A percentile compares a stretch with the other conserved stretches of the same genome.
Conservation (phyloP, 306 rosid genomes). For the Herpetospermum pedunculosum region DNA sequence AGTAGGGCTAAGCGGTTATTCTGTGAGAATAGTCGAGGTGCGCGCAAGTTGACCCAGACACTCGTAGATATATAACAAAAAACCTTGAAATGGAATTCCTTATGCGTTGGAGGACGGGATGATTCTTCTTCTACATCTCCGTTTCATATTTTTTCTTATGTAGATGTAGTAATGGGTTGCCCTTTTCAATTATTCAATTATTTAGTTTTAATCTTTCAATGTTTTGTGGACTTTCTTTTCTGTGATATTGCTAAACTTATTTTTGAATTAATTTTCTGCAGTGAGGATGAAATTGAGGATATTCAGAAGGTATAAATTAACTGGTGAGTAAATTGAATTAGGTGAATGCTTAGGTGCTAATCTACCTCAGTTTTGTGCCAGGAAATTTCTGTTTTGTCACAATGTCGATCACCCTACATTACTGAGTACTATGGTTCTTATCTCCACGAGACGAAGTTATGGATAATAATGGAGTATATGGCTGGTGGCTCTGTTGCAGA, state of each 20-base stretch:
- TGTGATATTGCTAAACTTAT: constrained; percentile 16
- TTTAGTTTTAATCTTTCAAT: neutral
- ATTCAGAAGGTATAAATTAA: constrained; percentile 71
- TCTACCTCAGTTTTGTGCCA: constrained; percentile 46
- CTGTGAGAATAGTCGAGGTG: too few species aligned
- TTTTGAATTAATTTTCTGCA: constrained; percentile 28
- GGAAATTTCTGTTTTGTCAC: constrained; percentile 97
- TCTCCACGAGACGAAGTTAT: constrained; percentile 88
- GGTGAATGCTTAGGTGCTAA: constrained; percentile 16
- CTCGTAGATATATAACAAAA: too few species aligned
- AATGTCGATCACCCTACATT: constrained; percentile 91
- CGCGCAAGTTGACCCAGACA: too few species aligned
- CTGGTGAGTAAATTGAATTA: constrained; percentile 8
- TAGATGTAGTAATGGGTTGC: neutral
- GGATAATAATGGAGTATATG: constrained; percentile 99
- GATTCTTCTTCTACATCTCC: neutral
- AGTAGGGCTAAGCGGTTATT: too few species aligned
- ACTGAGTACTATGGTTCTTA: constrained; percentile 95
- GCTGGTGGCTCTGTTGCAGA: constrained; percentile 99
- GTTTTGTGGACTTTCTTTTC: constrained; percentile 8
- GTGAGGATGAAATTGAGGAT: constrained; percentile 98
- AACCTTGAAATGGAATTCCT: neutral
- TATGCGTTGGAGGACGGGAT: neutral
- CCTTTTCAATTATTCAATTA: neutral
- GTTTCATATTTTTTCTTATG: neutral